Evolutionary conservation across 139 green algal species (phyloP).

Genomic region (Microglena sp.): DNA sequence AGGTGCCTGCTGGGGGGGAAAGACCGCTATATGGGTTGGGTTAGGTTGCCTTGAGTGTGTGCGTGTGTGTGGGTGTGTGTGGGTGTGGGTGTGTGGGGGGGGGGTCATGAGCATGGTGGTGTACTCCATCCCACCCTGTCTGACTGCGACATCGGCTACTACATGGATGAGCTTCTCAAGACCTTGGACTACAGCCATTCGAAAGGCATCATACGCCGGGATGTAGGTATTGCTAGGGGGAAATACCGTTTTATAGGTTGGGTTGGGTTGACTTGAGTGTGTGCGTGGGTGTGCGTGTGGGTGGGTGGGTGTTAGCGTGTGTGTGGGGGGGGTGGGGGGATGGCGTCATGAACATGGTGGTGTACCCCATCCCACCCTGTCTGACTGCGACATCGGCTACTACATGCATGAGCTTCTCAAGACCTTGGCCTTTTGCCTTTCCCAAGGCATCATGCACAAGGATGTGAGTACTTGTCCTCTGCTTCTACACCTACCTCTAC

Average conservation of each 20-base stretch:
- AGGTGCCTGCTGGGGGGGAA: background rate
- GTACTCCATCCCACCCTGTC: constrained; percentile 79
- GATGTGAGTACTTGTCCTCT: constrained; percentile 9
- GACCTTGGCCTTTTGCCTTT: constrained; percentile 91
- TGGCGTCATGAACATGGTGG: too few relatives aligned
- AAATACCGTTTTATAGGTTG: background rate
- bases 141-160: constrained; percentile 97
- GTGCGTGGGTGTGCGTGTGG: too few relatives aligned
- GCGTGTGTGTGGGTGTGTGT: too few relatives aligned
- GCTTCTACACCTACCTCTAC: too few relatives aligned
- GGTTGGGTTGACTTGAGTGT: too few relatives aligned
- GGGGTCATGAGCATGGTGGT: background rate
- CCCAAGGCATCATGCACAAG: constrained; percentile 74
- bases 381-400: constrained; percentile 94
- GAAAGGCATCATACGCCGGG: background rate
- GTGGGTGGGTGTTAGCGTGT: too few relatives aligned
- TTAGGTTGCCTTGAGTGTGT: too few relatives aligned
- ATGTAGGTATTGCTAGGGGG: background rate
- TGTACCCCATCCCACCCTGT: constrained; percentile 75
- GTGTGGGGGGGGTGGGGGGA: too few relatives aligned
- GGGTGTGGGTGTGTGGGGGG: too few relatives aligned
- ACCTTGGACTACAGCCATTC: constrained; percentile 74
- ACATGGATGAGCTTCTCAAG: constrained; percentile 90
- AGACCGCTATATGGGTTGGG: background rate
- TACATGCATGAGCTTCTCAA: constrained; percentile 94